Base-by-base conservation (phyloP, 164 flowering plant genomes). In the Chimonanthus salicifolius region DNA sequence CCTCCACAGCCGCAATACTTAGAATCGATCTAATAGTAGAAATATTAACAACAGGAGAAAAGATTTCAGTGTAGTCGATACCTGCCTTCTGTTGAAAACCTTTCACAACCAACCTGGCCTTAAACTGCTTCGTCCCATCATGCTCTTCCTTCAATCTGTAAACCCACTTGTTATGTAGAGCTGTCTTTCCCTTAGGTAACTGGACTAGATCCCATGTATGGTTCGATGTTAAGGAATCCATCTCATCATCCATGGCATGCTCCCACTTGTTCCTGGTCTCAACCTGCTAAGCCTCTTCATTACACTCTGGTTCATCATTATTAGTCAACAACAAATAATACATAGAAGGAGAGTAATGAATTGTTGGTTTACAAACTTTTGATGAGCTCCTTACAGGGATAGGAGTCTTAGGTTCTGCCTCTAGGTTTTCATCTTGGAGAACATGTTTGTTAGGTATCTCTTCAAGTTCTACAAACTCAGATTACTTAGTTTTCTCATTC, bases 281-380 rank as follows among this genome's bases (percentile, higher is more conserved):
- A 47, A 68, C 54, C 43, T 49, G 54, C 13, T 49, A 15, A 5
- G 58, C 45, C 48, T 68, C 58, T 68, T 68, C 11, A 48, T 47
- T 47, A 21, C 6, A 68, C 13, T 68, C 45, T 48, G 45, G 58
- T 49, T 68, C 44, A 49, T 20, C 45, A 68, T 9, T 48, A 21
- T 68, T 13, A 20, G 58, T 48, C 33, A 68, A 47, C 71, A 68
- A 68, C 47, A 68, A 47, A 18, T 48, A 68, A 68, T 68, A 13
- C 45, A 69, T 10, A 6, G 49, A 71, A 58, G 50, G 49, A 4
- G 49, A 9, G 10, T 71, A 58, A 51, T 44, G 8, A 4, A 48
- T 10, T 5, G 44, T 9, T 3, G 70, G 16, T 15, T 46, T 67
- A 10, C 1, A 3, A 10, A 6, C 18, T 5, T 1, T 67, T 8